These are phyloP conservation scores for Mycosphaerella sp. DNA, from an alignment of 2,329 filamentous ascomycete species.

Conservation along the genomic window DNA sequence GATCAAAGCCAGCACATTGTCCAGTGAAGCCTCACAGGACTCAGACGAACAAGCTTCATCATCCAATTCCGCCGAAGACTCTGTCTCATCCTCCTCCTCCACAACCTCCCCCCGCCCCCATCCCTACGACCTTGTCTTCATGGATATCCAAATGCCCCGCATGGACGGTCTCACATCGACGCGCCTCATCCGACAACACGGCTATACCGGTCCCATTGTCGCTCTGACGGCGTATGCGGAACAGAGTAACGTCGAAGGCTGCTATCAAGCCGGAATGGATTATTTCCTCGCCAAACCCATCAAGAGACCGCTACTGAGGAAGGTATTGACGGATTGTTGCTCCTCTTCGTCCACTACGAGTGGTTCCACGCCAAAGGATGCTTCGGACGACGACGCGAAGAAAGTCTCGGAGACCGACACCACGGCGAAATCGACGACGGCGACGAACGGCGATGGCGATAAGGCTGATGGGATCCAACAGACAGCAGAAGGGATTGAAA, in stretches of 20 bases:
- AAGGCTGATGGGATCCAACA: not conserved
- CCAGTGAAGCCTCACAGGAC: not conserved
- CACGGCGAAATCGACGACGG: no score
- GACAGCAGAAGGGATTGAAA: not conserved
- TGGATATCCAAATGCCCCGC: slow-evolving; percentile 93
- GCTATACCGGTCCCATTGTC: slow-evolving; percentile 82
- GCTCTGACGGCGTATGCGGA: slow-evolving; percentile 86
- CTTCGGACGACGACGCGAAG: no score
- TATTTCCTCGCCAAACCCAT: slow-evolving; percentile 75
- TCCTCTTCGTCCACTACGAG: not conserved
- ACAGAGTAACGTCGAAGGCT: slow-evolving; percentile 62
- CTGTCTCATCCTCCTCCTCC: not conserved
- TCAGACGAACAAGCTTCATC: not conserved
- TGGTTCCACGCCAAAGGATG: not conserved
- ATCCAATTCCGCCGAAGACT: not conserved
- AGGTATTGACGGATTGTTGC: slow-evolving; percentile 74
- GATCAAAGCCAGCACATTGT: slow-evolving; percentile 51
- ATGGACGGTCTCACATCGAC: slow-evolving; percentile 85
- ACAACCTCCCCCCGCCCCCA: not conserved
- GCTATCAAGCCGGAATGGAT: slow-evolving; percentile 83
- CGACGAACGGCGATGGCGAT: not conserved
- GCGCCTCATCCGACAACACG: slow-evolving; percentile 74
- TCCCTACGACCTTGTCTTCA: slow-evolving; percentile 85
- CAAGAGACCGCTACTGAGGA: slow-evolving; percentile 74
- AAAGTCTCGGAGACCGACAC: no score